Conservation (phyloP, 2,329 filamentous ascomycete genomes). For the Dothistroma pini region DNA sequence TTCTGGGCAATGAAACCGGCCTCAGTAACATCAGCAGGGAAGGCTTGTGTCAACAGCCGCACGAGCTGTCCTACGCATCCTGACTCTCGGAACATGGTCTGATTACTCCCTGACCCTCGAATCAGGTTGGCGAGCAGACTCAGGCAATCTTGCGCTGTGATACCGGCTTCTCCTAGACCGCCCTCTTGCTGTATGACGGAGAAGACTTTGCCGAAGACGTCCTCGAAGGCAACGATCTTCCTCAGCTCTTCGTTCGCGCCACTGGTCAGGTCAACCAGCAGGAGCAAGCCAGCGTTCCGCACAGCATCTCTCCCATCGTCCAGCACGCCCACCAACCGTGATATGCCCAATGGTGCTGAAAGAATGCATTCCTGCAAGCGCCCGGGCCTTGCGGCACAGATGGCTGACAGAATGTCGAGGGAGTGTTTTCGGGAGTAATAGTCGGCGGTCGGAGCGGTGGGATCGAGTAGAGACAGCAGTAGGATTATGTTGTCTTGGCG, state of each 20-base stretch:
- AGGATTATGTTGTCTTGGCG: constrained; percentile 94
- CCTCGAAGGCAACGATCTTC: constrained; percentile 93
- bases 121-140: constrained; percentile 87
- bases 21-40: constrained; percentile 40
- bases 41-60: constrained; percentile 57
- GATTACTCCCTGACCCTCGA: constrained; percentile 82
- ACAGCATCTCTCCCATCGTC: constrained; percentile 84
- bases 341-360: constrained; percentile 81
- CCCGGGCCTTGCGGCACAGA: constrained; percentile 79
- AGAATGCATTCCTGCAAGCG: constrained; percentile 93
- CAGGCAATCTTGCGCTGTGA: constrained; percentile 87
- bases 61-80: constrained; percentile 73
- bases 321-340: constrained; percentile 75
- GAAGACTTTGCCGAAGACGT: constrained; percentile 85
- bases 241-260: constrained; percentile 84
- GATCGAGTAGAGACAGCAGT: constrained; percentile 83
- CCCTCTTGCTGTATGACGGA: constrained; percentile 78
- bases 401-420: constrained; percentile 81
- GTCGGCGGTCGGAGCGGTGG: constrained; percentile 70
- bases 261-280: constrained; percentile 78
- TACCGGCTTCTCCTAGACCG: constrained; percentile 73
- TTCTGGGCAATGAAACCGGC: constrained; percentile 41
- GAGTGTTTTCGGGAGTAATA: constrained; percentile 74
- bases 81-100: constrained; percentile 88
- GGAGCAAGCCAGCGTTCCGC: constrained; percentile 77